Base-by-base conservation (phyloP, 176 grass and related monocot species). In the Musa itinerans region DNA sequence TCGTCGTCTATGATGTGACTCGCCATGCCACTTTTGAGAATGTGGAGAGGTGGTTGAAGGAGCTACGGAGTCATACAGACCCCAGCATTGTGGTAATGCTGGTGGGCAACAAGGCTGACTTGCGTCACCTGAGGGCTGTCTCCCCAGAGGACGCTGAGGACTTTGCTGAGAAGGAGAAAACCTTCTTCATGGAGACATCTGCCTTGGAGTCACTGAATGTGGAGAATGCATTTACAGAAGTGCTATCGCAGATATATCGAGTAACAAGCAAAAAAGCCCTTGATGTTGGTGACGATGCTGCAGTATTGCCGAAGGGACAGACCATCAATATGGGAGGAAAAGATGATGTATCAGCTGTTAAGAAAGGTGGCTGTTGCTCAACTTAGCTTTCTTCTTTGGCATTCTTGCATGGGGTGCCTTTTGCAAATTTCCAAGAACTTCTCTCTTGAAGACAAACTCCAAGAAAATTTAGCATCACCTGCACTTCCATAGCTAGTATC, bases 161-260 rank as follows among this genome's bases (percentile, higher is more conserved):
- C 12, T 65, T 65, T 65, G 63, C 63, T 27, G 63, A 65, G 63
- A 65, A 65, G 63, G 63, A 65, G 63, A 65, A 65, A 25, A 65
- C 63, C 22, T 26, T 65, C 63, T 65, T 65, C 63, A 65, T 65
- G 63, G 63, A 65, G 63, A 65, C 63, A 65, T 65, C 63, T 26
- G 63, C 63, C 63, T 20, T 65, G 63, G 63, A 65, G 63, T 65
- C 63, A 26, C 63, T 65, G 11, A 65, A 65, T 13, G 63, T 65
- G 11, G 63, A 65, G 23, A 65, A 65, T 65, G 63, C 63, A 65
- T 65, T 65, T 25, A 65, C 63, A 24, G 63, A 65, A 25, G 63
- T 65, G 63, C 63, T 65, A 13, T 26, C 63, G 1, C 23, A 65
- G 22, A 65, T 65, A 10, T 29, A 65, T 11, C 63, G 63, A 25